These are phyloP conservation scores for Ceratobasidium theobromae DNA, from an alignment of 1,284 basidiomycete genomes.

Conservation along the genomic window DNA sequence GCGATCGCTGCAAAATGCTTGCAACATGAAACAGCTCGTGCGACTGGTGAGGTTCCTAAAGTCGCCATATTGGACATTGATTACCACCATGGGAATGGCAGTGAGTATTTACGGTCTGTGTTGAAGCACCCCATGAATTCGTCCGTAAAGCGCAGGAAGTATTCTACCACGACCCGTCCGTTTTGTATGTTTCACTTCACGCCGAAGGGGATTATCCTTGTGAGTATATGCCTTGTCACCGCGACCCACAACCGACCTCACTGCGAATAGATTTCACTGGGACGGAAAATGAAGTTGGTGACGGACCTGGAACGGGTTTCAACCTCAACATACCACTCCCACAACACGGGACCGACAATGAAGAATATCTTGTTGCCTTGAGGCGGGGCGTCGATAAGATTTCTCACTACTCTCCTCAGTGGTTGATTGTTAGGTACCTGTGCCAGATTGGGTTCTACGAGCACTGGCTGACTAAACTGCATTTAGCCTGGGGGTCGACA, in stretches of 20 bases:
- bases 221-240: constrained; percentile 35
- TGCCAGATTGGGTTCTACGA: background rate
- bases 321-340: constrained; percentile 46
- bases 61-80: constrained; percentile 48
- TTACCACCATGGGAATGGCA: constrained; percentile 49
- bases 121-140: background rate
- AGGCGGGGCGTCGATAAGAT: constrained; percentile 38
- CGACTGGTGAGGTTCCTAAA: background rate
- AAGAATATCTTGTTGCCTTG: constrained; percentile 41
- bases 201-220: constrained; percentile 46
- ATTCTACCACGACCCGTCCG: constrained; percentile 44
- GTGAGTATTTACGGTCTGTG: constrained; percentile 34
- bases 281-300: constrained; percentile 41
- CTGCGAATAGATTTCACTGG: constrained; percentile 44
- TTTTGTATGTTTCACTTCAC: constrained; percentile 46
- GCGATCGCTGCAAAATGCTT: constrained; percentile 44
- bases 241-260: background rate
- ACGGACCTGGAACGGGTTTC: constrained; percentile 39
- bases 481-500: constrained; percentile 46
- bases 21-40: constrained; percentile 16
- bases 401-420: constrained; percentile 39
- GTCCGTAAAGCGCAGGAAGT: constrained; percentile 42
- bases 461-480: background rate
- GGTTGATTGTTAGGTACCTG: constrained; percentile 43
- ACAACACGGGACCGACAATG: constrained; percentile 40